Percentiles rank a stretch among this genome's conserved stretches.
Conservation (phyloP, 495 filamentous ascomycete genomes). For the Hyphodiscus hymeniophilus region DNA sequence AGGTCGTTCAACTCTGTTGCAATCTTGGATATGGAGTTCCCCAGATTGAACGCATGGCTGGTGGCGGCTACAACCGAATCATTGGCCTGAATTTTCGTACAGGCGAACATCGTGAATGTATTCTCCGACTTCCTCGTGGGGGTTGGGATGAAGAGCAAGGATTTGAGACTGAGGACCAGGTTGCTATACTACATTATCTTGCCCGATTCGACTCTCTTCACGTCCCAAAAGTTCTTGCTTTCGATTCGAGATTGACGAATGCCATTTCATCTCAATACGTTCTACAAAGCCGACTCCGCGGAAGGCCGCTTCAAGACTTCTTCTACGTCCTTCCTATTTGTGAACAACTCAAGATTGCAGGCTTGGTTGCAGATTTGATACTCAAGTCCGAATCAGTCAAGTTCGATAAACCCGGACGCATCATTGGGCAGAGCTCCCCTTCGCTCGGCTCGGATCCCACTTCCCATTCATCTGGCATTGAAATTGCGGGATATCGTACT, state of each 20-base stretch:
- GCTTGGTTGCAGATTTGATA: constrained; percentile 2
- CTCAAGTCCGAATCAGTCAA: not conserved
- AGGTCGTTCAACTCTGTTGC: constrained; percentile 4
- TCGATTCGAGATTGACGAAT: constrained; percentile 1
- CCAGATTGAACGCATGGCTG: constrained; percentile 9
- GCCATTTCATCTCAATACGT: constrained; percentile 2
- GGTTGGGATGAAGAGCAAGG: not conserved
- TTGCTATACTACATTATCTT: constrained; percentile 1
- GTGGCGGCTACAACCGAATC: constrained; percentile 12
- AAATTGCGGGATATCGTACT: no score
- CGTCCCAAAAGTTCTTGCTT: not conserved
- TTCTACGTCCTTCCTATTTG: constrained; percentile 5
- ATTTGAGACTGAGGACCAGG: constrained; percentile 3
- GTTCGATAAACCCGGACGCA: constrained; percentile 1
- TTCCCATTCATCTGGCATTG: no score
- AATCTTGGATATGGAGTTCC: constrained; percentile 5
- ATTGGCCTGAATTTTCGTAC: not conserved
- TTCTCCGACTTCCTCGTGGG: constrained; percentile 3
- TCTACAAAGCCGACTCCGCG: constrained; percentile 3
- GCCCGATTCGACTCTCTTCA: not conserved
- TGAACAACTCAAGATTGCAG: constrained; percentile 8
- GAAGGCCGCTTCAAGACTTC: not conserved
- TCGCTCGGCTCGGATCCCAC: not conserved
- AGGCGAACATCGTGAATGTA: not conserved
- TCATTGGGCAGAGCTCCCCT: not conserved